A percentile compares a stretch with the other conserved stretches of the same genome.
Conservation (phyloP, 345 rosid genomes). For the Schrenkiella parvula region DNA sequence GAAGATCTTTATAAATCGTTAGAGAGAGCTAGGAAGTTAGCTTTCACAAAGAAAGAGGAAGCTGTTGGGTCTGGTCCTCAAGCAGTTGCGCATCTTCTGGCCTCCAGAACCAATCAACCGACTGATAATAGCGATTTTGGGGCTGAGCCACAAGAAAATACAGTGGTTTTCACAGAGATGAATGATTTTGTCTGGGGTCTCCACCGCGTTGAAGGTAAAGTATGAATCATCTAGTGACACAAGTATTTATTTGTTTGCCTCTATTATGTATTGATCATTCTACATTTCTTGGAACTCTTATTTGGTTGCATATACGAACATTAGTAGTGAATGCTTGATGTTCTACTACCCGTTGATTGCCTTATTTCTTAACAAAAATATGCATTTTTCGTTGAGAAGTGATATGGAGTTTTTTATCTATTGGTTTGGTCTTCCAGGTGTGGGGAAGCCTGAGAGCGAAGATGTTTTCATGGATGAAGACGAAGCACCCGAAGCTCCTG, state of each 20-base stretch:
- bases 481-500: conserved; percentile 56
- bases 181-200: conserved; percentile 94
- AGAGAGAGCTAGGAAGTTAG: conserved; percentile 77
- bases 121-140: conserved; percentile 39
- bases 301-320: not conserved
- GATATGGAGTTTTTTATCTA: not conserved
- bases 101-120: conserved; percentile 38
- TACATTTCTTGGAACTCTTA: not conserved
- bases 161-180: conserved; percentile 86
- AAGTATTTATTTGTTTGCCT: not conserved
- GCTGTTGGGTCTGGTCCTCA: conserved; percentile 56
- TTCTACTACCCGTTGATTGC: not conserved
- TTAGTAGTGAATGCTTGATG: not conserved
- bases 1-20: conserved; percentile 81
- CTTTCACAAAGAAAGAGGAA: conserved; percentile 67
- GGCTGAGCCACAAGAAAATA: conserved; percentile 73
- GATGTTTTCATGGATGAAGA: conserved; percentile 96
- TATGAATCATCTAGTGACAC: not conserved
- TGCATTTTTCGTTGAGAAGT: not conserved
- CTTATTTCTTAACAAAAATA: not conserved
- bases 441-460: conserved; percentile 55
- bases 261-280: not conserved
- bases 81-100: conserved; percentile 68
- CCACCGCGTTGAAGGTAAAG: conserved; percentile 70
- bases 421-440: conserved; percentile 47